Percentiles rank a stretch among this genome's conserved stretches.
Evolutionary conservation across 179 eudicot genomes (phyloP).

Genomic region (Patellifolia procumbens): DNA sequence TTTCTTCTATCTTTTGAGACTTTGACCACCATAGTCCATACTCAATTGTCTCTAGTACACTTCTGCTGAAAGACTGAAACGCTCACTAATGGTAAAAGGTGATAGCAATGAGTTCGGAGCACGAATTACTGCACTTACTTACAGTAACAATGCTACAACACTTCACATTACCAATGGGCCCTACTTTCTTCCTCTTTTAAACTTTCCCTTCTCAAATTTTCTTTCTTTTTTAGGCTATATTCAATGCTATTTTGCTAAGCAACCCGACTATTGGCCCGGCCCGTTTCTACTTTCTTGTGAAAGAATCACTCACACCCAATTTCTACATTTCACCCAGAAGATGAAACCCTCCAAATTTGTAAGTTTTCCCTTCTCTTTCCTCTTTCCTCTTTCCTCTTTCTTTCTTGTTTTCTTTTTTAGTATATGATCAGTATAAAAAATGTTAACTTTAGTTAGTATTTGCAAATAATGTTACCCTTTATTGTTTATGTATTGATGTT

Average conservation of each 20-base stretch:
- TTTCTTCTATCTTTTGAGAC: too few species aligned
- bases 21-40: not conserved
- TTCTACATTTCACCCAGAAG: not conserved
- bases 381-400: not conserved
- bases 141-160: not conserved
- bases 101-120: slow-evolving; percentile 14
- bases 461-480: slow-evolving; percentile 6
- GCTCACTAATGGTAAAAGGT: not conserved
- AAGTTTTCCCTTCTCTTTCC: slow-evolving; percentile 13
- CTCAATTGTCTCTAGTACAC: not conserved
- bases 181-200: not conserved
- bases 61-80: not conserved
- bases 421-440: not conserved
- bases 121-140: slow-evolving; percentile 1
- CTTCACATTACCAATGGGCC: not conserved
- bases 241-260: slow-evolving; percentile 21
- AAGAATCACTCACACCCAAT: not conserved
- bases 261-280: slow-evolving; percentile 21
- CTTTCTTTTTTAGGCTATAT: not conserved
- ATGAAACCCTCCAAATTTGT: slow-evolving; percentile 41
- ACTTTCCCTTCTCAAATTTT: not conserved
- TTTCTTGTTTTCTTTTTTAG: not conserved
- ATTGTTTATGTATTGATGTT: not conserved
- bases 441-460: not conserved
- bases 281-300: not conserved